Conservation (phyloP, 352 stramenopile species). For the Globisporangium viniferum region DNA sequence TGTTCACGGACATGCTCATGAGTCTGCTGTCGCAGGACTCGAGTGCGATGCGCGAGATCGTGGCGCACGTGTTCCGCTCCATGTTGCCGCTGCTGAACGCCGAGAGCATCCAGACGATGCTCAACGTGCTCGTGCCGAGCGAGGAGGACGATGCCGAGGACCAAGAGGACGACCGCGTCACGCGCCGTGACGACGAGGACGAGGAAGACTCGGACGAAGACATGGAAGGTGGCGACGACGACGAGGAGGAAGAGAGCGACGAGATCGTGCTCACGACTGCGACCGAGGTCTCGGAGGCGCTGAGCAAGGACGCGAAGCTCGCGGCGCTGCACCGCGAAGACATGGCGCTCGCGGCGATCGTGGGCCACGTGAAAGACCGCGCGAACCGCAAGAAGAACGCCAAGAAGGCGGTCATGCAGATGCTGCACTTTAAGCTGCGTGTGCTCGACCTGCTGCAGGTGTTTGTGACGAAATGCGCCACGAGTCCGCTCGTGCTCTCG, state of each 20-base stretch:
- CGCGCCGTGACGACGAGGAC: conserved; percentile 21
- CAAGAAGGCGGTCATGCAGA: conserved; percentile 60
- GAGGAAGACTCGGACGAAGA: conserved; percentile 48
- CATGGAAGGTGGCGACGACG: conserved; percentile 29
- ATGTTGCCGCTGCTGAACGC: conserved; percentile 63
- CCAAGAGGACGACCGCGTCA: conserved; percentile 28
- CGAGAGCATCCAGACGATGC: conserved; percentile 64
- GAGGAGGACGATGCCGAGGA: conserved; percentile 29
- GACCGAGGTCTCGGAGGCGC: conserved; percentile 59
- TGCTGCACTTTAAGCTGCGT: conserved; percentile 84
- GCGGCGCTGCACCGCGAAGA: conserved; percentile 74
- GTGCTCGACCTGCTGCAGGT: conserved; percentile 78
- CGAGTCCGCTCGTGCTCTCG: conserved; percentile 34
- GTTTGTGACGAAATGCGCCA: conserved; percentile 40
- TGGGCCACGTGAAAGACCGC: conserved; percentile 70
- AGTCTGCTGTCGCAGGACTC: conserved; percentile 82
- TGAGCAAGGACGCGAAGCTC: conserved; percentile 61
- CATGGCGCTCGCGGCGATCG: conserved; percentile 73
- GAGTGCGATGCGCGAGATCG: conserved; percentile 80
- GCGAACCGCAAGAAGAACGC: conserved; percentile 75
- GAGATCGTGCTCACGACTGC: conserved; percentile 60
- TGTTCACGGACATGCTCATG: conserved; percentile 81
- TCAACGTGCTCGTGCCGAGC: conserved; percentile 55
- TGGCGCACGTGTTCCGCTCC: conserved; percentile 76
- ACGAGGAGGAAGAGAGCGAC: conserved; percentile 47